Evolutionary conservation across 2,329 filamentous ascomycete species (phyloP), one percentile per base, ranked within the genome.

Genomic region (Monosporascus sp.): DNA sequence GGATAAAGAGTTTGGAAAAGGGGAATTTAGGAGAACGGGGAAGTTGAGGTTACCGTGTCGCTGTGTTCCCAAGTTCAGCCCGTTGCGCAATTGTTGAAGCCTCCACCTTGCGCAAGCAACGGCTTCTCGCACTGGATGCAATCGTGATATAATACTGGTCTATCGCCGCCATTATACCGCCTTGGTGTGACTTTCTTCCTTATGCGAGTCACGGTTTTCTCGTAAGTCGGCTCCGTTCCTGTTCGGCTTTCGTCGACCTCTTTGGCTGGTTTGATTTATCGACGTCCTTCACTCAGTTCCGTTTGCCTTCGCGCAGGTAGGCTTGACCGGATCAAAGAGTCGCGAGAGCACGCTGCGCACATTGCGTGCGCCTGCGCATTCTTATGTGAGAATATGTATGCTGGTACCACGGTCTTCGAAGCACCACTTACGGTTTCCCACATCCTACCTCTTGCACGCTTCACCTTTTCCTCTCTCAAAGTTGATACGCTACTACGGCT

Each of bases 181-280:
- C 27, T 50, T 46, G 20, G 53, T 22, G 45, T 52, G 48, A 46
- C 37, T 60, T 54, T 51, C 57, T 58, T 54, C 58, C 56, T 57
- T 59, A 65, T 64, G 63, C 59, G 56, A 60, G 54, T 60, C 54
- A 57, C 56, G 51, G 57, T 62, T 57, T 58, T 56, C 58, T 56
- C 45, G 60, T 62, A 58, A 58, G 58, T 60, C 50, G 41, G 52
- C 51, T 17, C 57, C 45, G 50, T 55, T 46, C 56, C 55, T 50
- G 52, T 60, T 46, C 48, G 47, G 50, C 46, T 45, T 31, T 35
- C 24, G 14, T 52, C 37, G 7, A 17, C 43, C 7, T 25, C 15
- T 45, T 35, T 35, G 31, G 31, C 14, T 35, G 31, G 31, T 35
- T 35, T 14, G 31, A 14, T 14, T 35, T 35, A 35, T 35, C 31